These are phyloP conservation scores for Botrytis squamosa DNA, from an alignment of 2,329 filamentous ascomycete species.

Conservation along the genomic window DNA sequence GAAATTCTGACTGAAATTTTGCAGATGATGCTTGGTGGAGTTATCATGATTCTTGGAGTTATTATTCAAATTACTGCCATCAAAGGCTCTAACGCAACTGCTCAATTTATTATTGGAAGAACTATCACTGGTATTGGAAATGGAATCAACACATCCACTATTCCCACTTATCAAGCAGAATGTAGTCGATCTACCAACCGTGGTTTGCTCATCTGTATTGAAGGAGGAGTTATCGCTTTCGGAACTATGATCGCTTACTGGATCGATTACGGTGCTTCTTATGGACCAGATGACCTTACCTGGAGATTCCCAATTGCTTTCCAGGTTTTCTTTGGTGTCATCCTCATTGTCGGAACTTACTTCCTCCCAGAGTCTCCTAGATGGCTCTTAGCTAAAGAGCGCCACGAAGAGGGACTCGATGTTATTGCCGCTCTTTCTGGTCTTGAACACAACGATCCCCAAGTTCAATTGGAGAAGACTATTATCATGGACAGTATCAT, in stretches of 20 bases:
- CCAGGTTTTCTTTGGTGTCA: constrained; percentile 87
- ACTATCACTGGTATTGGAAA: constrained; percentile 52
- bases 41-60: constrained; percentile 59
- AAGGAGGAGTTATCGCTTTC: constrained; percentile 57
- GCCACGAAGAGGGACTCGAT: constrained; percentile 94
- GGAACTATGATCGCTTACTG: constrained; percentile 86
- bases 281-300: constrained; percentile 76
- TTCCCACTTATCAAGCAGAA: constrained; percentile 66
- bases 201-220: constrained; percentile 51
- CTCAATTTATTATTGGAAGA: constrained; percentile 56
- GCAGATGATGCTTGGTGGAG: constrained; percentile 54
- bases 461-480: constrained; percentile 37
- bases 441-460: constrained; percentile 46
- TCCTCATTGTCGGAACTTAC: constrained; percentile 80
- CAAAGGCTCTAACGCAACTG: constrained; percentile 42
- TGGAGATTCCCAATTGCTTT: constrained; percentile 89
- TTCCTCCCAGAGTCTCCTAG: constrained; percentile 94
- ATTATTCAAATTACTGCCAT: constrained; percentile 43
- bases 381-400: constrained; percentile 94
- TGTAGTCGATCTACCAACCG: constrained; percentile 43
- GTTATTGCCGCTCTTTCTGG: constrained; percentile 97
- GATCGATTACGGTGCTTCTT: constrained; percentile 97
- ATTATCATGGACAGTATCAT: constrained; percentile 43
- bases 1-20: constrained; percentile 29
- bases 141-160: constrained; percentile 50